Base-by-base conservation (phyloP, 495 filamentous ascomycete genomes). In the Aspergillus ostianus region DNA sequence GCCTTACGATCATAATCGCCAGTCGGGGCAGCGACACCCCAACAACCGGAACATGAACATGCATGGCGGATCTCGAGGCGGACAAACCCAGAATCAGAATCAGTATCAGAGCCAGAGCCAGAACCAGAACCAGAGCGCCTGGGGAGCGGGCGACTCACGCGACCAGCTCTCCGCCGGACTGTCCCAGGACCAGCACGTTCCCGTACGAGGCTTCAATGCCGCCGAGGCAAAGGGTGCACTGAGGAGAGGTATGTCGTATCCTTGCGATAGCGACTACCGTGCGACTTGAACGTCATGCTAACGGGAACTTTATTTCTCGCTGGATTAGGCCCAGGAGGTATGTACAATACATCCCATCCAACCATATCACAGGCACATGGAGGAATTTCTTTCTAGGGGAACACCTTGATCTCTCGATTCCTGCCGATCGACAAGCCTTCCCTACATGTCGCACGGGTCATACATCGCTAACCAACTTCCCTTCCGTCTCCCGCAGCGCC, bases 161-260 rank as follows among this genome's bases (percentile, higher is more conserved):
- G 68, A 68, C 20, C 59, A 66, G 59, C 36, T 41, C 36, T 26
- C 59, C 7, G 53, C 61, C 5, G 65, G 65, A 23, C 60, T 62
- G 46, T 48, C 65, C 30, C 73, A 74, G 57, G 77, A 78, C 9
- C 75, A 73, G 51, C 79, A 82, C 62, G 68, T 75, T 23, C 72
- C 79, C 44, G 77, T 79, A 27, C 69, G 71, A 47, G 75, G 72
- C 8, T 83, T 82, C 69, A 83, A 83, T 58, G 71, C 77, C 23
- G 59, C 65, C 6, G 79, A 82, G 59, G 69, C 68, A n/a, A 80
- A 76, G 60, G 70, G 62, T 45, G 64, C 71, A 50, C 65, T 83
- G 23, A 79, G 69, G 65, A 72, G 60, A 69, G 68, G 77, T 80
- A 72, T 32, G 63, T 55, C 19, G 5, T 12, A 10, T 57, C n/a